These are phyloP conservation scores for Quercus glauca DNA, from an alignment of 306 rosid species.

Conservation along the genomic window DNA sequence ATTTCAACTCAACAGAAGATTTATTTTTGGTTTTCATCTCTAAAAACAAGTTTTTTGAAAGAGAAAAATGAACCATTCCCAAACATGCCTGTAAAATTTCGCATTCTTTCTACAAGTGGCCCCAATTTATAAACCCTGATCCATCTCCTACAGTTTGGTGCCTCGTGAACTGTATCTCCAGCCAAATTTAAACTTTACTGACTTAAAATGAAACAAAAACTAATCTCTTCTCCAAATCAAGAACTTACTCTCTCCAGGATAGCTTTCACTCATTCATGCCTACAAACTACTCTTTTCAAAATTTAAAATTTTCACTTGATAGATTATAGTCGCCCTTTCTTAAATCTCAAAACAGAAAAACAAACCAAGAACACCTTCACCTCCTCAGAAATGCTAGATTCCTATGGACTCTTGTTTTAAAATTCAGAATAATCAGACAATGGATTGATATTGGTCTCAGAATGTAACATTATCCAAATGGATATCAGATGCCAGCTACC, in stretches of 20 bases:
- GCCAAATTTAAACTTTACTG: neutral
- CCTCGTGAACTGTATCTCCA: neutral
- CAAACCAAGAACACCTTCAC: neutral
- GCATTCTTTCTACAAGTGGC: neutral
- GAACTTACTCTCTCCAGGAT: neutral
- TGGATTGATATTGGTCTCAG: neutral
- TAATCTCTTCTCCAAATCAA: neutral
- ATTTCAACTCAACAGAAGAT: too few species aligned
- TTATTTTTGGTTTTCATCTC: too few species aligned
- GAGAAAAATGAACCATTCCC: too few species aligned
- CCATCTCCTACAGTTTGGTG: neutral
- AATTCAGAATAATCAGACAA: neutral
- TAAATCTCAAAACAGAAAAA: neutral
- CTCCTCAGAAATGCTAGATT: neutral
- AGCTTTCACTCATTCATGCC: neutral
- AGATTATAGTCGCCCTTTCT: neutral
- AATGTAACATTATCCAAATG: neutral
- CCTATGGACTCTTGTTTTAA: neutral
- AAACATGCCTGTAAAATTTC: neutral
- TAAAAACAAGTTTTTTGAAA: too few species aligned
- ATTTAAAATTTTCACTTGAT: neutral
- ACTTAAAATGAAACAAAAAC: neutral
- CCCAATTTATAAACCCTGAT: neutral
- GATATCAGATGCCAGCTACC: neutral
- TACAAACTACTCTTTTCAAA: neutral